phyloP scores from a whole-genome alignment of 1,284 basidiomycete species.

The Ustanciosporium gigantosporum region DNA sequence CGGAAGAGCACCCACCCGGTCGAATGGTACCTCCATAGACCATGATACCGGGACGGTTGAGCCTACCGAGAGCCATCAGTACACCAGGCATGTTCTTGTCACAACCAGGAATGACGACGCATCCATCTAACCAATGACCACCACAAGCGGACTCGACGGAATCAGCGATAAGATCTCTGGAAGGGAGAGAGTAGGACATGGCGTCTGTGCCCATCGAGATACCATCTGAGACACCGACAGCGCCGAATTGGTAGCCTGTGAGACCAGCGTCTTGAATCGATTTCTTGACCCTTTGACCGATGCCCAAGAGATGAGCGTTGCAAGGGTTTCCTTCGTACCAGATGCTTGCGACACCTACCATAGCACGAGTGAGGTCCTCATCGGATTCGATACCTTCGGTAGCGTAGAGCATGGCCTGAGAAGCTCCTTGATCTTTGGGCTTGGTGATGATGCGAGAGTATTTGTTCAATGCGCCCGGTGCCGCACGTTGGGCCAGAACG shows the following conservation, averaged over 20 bases:
- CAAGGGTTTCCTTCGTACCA: constrained; percentile 61
- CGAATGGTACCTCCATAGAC: constrained; percentile 61
- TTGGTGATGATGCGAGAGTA: constrained; percentile 54
- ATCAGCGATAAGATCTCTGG: constrained; percentile 58
- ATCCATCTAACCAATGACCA: constrained; percentile 60
- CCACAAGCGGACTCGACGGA: constrained; percentile 57
- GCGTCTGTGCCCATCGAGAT: constrained; percentile 60
- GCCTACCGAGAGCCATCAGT: constrained; percentile 57
- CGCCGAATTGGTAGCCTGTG: constrained; percentile 59
- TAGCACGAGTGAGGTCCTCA: constrained; percentile 56
- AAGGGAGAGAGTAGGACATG: constrained; percentile 59
- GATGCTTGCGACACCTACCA: constrained; percentile 58
- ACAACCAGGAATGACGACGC: constrained; percentile 58
- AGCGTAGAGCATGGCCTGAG: constrained; percentile 60
- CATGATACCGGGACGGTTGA: constrained; percentile 60
- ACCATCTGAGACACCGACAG: constrained; percentile 60
- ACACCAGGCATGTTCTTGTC: constrained; percentile 62
- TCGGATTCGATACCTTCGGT: constrained; percentile 55
- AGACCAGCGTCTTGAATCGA: constrained; percentile 53
- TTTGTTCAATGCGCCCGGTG: constrained; percentile 54
- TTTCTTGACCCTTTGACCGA: constrained; percentile 54
- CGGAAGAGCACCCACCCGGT: constrained; percentile 48
- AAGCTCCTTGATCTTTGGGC: constrained; percentile 60
- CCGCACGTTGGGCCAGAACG: constrained; percentile 25
- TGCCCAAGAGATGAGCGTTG: constrained; percentile 57